Conservation (phyloP, 345 rosid genomes). For the Eucalyptus pauciflora region DNA sequence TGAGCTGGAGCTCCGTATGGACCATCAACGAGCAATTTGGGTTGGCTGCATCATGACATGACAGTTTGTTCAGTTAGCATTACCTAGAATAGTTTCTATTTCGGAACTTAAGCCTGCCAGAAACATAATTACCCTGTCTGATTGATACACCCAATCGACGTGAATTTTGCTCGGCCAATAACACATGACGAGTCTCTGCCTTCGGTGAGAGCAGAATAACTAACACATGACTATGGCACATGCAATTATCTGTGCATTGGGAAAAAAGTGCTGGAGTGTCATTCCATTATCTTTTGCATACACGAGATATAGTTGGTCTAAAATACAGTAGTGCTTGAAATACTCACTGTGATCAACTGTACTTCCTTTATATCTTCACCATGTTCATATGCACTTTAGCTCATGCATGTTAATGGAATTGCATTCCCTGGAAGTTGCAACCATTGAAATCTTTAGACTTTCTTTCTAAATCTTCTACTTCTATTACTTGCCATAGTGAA, state of each 20-base stretch:
- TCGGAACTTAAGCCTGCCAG: no score
- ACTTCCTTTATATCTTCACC: background rate
- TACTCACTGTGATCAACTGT: background rate
- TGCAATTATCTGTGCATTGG: conserved; percentile 50
- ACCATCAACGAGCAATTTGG: conserved; percentile 67
- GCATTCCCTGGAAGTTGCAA: background rate
- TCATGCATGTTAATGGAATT: background rate
- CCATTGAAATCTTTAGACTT: background rate
- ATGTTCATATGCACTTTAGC: background rate
- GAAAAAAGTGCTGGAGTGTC: background rate
- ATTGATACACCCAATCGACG: no score
- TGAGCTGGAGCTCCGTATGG: conserved; percentile 99
- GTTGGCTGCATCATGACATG: conserved; percentile 41
- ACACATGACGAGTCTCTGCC: no score
- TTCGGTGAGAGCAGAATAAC: no score
- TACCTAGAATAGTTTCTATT: background rate
- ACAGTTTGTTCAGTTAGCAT: background rate
- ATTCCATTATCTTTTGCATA: background rate
- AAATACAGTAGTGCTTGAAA: background rate
- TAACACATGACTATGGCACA: conserved; percentile 52
- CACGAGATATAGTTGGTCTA: background rate
- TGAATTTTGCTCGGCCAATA: no score
- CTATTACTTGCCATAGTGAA: background rate
- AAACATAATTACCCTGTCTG: no score
- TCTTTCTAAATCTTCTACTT: background rate